Evolutionary conservation across 1,284 basidiomycete genomes (phyloP), one percentile per base, ranked within the genome.

Genomic region (Leccinum olivaceoglutinosum): DNA sequence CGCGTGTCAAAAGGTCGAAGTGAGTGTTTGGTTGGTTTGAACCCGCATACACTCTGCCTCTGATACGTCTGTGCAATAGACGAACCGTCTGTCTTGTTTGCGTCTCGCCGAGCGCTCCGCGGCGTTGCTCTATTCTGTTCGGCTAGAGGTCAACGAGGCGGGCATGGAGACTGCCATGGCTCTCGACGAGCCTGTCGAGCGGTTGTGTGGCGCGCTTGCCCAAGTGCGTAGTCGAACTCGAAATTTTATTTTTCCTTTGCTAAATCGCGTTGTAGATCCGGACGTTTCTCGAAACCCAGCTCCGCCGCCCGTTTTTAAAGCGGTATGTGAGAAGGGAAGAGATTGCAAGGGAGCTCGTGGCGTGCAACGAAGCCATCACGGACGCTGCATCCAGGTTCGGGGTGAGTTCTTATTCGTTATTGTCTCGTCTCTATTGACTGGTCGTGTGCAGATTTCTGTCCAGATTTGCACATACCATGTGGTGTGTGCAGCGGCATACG

Each of bases 271-370:
- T 58, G 21, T 29, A 79, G 57, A 82, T 90, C 2, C 77, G 80
- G 58, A 68, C 73, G 6, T 80, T 90, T 67, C 79, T 90, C 18
- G 70, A 81, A 63, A 86, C 84, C 65, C 85, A 89, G 66, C 79
- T 81, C 10, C 81, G 83, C 60, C 77, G 88, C 2, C 88, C 90
- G 0, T 93, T 92, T 77, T 74, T 93, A 66, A 92, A 91, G 75
- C 81, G 89, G 2, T 93, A 92, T 72, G 79, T 92, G 59, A 87
- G 87, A 71, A 82, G 89, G 44, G 87, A 90, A 46, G 88, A 93
- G 67, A 88, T 90, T 55, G 73, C 81, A 21, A 76, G 78, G 25
- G 82, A 82, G 60, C 83, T 90, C 44, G 66, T 71, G 7, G 78
- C 74, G 1, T 90, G 87, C 65, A 80, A 87, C 68, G 77, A 76